These are phyloP conservation scores for Mortierella hygrophila DNA, from an alignment of 192 early-diverging fungal species.

Conservation along the genomic window DNA sequence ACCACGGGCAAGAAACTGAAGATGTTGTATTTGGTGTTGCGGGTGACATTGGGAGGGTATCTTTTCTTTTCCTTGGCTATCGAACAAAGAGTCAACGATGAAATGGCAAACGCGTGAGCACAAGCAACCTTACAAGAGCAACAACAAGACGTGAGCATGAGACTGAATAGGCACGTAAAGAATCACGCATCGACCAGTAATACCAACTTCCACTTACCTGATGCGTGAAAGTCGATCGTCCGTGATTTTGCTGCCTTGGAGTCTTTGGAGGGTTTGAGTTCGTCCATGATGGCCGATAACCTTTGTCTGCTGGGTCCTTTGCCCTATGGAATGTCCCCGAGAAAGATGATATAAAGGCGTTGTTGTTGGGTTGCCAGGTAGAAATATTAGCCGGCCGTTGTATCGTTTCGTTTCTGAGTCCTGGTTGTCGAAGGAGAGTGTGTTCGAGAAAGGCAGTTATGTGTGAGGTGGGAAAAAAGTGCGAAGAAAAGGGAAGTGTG, in stretches of 20 bases:
- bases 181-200: neutral
- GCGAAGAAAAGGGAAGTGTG: neutral
- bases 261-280: slow-evolving; percentile 43
- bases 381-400: neutral
- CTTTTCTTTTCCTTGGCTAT: slow-evolving; percentile 66
- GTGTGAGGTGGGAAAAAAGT: neutral
- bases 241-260: slow-evolving; percentile 58
- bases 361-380: neutral
- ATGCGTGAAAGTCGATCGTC: slow-evolving; percentile 61
- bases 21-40: slow-evolving; percentile 91
- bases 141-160: too few relatives aligned
- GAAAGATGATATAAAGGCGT: neutral
- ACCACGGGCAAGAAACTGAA: slow-evolving; percentile 85
- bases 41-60: slow-evolving; percentile 84
- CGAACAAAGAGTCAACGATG: neutral
- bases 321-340: slow-evolving; percentile 11
- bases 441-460: neutral
- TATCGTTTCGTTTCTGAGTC: neutral
- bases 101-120: slow-evolving; percentile 16
- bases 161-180: neutral
- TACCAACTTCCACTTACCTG: slow-evolving; percentile 32
- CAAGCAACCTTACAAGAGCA: neutral
- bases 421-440: neutral
- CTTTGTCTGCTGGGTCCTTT: slow-evolving; percentile 46
- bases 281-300: slow-evolving; percentile 48